These are phyloP conservation scores for Camellia japonica DNA, from an alignment of 148 eudicot genomes.

Conservation along the genomic window DNA sequence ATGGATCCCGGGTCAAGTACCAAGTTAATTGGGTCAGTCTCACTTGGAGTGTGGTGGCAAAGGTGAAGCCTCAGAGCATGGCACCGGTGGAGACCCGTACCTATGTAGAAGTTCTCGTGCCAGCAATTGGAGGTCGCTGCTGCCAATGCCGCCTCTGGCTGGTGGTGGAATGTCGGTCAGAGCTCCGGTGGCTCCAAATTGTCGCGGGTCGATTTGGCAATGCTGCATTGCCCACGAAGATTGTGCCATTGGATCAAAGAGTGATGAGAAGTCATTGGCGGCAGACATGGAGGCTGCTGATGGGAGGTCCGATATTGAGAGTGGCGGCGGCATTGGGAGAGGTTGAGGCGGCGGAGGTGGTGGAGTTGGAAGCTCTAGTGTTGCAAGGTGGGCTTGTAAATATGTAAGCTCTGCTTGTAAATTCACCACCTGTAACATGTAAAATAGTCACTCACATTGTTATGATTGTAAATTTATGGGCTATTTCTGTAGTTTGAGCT, in stretches of 20 bases:
- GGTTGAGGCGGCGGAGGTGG: slow-evolving; percentile 45
- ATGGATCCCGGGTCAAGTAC: slow-evolving; percentile 18
- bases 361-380: slow-evolving; percentile 70
- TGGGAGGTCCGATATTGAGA: slow-evolving; percentile 56
- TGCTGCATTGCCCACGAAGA: slow-evolving; percentile 35
- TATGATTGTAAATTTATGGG: not conserved
- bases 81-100: slow-evolving; percentile 27
- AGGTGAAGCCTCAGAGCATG: slow-evolving; percentile 26
- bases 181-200: slow-evolving; percentile 17
- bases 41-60: slow-evolving; percentile 41
- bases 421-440: slow-evolving; percentile 57
- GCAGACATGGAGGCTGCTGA: slow-evolving; percentile 33
- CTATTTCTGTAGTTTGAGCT: too few relatives aligned
- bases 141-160: slow-evolving; percentile 3
- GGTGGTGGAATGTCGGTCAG: slow-evolving; percentile 16
- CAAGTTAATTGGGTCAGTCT: slow-evolving; percentile 20
- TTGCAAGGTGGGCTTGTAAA: slow-evolving; percentile 78
- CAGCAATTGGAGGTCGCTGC: slow-evolving; percentile 47
- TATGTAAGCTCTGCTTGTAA: slow-evolving; percentile 83
- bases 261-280: slow-evolving; percentile 40
- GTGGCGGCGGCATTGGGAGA: slow-evolving; percentile 34
- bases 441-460: too few relatives aligned
- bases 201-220: slow-evolving; percentile 33
- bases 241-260: slow-evolving; percentile 43
- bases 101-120: slow-evolving; percentile 48